A percentile compares a stretch with the other conserved stretches of the same genome.
Conservation (phyloP, 768 basidiomycete genomes). For the Russula emetica region DNA sequence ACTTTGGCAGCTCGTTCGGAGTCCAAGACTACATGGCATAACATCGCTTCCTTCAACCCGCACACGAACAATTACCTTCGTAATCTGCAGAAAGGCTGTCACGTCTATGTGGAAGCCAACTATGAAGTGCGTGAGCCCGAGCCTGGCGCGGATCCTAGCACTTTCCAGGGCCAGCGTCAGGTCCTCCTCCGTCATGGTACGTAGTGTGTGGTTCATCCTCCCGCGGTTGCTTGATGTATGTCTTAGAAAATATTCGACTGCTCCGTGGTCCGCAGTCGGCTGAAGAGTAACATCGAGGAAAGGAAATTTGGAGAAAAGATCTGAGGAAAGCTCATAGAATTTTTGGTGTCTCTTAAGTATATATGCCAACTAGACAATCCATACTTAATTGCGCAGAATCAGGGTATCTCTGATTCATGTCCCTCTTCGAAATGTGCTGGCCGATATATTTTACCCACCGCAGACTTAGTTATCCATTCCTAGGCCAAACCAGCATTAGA, state of each 20-base stretch:
- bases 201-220: slow-evolving; percentile 26
- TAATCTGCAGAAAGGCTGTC: slow-evolving; percentile 62
- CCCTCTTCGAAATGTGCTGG: slow-evolving; percentile 26
- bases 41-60: slow-evolving; percentile 68
- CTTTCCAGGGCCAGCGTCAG: slow-evolving; percentile 71
- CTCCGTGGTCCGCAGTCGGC: slow-evolving; percentile 32
- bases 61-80: slow-evolving; percentile 57
- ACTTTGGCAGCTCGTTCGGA: slow-evolving; percentile 46
- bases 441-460: slow-evolving; percentile 25
- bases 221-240: not conserved
- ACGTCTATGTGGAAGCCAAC: slow-evolving; percentile 76
- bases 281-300: slow-evolving; percentile 29
- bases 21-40: slow-evolving; percentile 66
- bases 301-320: not conserved
- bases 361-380: not conserved
- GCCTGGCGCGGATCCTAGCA: slow-evolving; percentile 55
- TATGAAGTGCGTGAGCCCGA: slow-evolving; percentile 76
- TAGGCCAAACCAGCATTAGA: slow-evolving; percentile 2
- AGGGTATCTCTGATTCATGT: slow-evolving; percentile 20
- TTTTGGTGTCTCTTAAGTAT: not conserved
- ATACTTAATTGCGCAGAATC: slow-evolving; percentile 11
- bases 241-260: slow-evolving; percentile 52
- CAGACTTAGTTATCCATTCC: slow-evolving; percentile 22
- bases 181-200: slow-evolving; percentile 78
- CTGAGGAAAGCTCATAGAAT: slow-evolving; percentile 18